A percentile compares a stretch with the other conserved stretches of the same genome.
Evolutionary conservation across 2,329 filamentous ascomycete genomes (phyloP).

Genomic region (Ascochyta pisi): DNA sequence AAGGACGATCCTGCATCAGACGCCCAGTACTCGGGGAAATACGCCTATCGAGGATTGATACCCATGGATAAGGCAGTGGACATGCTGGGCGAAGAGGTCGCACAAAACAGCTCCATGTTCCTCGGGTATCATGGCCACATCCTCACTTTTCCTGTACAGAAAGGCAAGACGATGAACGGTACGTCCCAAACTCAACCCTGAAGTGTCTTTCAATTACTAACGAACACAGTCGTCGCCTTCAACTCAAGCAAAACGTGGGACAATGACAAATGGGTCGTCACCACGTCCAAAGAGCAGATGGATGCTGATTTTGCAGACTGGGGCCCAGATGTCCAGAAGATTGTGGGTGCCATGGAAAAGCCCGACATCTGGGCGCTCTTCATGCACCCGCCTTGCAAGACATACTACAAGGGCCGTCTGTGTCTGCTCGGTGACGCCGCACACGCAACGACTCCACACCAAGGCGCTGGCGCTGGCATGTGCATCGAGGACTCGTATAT

Average conservation of each 20-base stretch:
- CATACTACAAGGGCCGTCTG: constrained; percentile 54
- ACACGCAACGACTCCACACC: constrained; percentile 62
- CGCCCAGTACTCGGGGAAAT: constrained; percentile 64
- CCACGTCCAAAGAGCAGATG: constrained; percentile 44
- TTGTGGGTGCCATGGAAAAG: constrained; percentile 54
- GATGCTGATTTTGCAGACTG: constrained; percentile 38
- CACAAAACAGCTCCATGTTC: constrained; percentile 63
- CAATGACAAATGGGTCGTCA: constrained; percentile 43
- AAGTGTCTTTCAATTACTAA: constrained; percentile 6
- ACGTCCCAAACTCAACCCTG: background rate
- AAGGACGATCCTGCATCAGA: constrained; percentile 50
- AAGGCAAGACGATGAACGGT: constrained; percentile 64
- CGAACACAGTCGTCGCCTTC: constrained; percentile 44
- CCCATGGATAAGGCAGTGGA: constrained; percentile 63
- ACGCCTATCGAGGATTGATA: constrained; percentile 68
- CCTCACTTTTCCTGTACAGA: constrained; percentile 69
- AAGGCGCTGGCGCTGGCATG: constrained; percentile 63
- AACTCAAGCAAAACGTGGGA: constrained; percentile 43
- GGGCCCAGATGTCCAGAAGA: constrained; percentile 40
- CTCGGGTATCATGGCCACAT: constrained; percentile 66
- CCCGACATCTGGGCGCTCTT: constrained; percentile 65
- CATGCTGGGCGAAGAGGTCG: constrained; percentile 59
- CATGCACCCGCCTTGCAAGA: constrained; percentile 58
- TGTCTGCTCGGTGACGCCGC: constrained; percentile 64
- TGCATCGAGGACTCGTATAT: constrained; percentile 62